Percentiles rank a stretch among this genome's conserved stretches.
Evolutionary conservation across 192 early-diverging fungal species (phyloP).

Genomic region (Backusella parvicylindrica): DNA sequence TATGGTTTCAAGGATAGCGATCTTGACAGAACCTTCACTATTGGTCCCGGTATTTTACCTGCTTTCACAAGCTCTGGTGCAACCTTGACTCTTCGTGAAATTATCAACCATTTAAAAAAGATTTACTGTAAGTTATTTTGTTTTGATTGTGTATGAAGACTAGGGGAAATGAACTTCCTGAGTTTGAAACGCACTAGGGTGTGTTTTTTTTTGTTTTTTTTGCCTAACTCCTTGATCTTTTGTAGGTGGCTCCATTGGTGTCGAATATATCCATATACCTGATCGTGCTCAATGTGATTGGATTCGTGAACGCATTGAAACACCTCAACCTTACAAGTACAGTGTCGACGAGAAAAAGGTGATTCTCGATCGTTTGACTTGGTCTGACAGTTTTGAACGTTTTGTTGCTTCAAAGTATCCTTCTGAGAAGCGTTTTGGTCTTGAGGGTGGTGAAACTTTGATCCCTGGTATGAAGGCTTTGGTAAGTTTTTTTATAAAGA

Average conservation of each 20-base stretch:
- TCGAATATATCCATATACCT: slow-evolving; percentile 98
- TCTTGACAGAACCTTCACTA: slow-evolving; percentile 85
- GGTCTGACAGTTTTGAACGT: slow-evolving; percentile 95
- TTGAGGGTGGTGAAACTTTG: slow-evolving; percentile 95
- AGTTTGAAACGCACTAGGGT: not conserved
- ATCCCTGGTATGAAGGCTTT: slow-evolving; percentile 98
- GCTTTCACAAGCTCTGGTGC: slow-evolving; percentile 70
- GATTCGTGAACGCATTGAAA: slow-evolving; percentile 91
- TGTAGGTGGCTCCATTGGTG: slow-evolving; percentile 82
- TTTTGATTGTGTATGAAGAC: not conserved
- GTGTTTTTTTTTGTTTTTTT: slow-evolving; percentile 3
- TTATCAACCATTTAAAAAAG: slow-evolving; percentile 73
- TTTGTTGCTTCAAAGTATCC: slow-evolving; percentile 97
- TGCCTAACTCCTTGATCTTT: not conserved
- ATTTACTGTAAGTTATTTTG: slow-evolving; percentile 75
- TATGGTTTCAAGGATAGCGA: slow-evolving; percentile 96
- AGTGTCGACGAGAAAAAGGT: slow-evolving; percentile 84
- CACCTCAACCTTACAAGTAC: slow-evolving; percentile 86
- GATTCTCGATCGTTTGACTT: slow-evolving; percentile 95
- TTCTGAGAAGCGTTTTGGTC: slow-evolving; percentile 95
- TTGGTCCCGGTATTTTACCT: slow-evolving; percentile 95
- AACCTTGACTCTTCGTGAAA: slow-evolving; percentile 87
- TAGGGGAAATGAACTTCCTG: not conserved
- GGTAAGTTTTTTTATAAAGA: slow-evolving; percentile 42
- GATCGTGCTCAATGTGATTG: slow-evolving; percentile 96